Percentiles rank a stretch among this genome's conserved stretches.
These are phyloP conservation scores for Chrysopogon serrulatus DNA, from an alignment of 176 grass and related monocot species.

Conservation along the genomic window DNA sequence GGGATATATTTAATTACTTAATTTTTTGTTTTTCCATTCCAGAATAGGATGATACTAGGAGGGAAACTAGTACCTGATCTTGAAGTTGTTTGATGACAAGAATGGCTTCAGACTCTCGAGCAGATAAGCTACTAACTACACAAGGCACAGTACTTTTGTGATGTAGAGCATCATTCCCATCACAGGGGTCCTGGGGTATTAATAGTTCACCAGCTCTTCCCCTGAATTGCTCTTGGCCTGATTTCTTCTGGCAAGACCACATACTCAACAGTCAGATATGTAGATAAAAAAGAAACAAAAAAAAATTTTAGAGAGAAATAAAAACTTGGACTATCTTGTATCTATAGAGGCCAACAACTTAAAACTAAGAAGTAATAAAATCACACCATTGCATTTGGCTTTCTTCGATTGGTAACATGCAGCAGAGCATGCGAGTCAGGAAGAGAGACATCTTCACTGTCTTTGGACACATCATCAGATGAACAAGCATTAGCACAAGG, in stretches of 20 bases:
- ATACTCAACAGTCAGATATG: constrained; percentile 7
- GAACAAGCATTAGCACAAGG: constrained; percentile 23
- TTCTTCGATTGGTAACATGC: constrained; percentile 84
- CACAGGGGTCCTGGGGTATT: constrained; percentile 21
- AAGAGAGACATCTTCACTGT: constrained; percentile 47
- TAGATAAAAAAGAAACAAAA: not conserved
- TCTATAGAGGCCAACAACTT: not conserved
- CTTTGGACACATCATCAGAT: constrained; percentile 34
- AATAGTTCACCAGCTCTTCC: constrained; percentile 14
- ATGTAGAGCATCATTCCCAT: constrained; percentile 7
- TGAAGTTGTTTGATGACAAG: constrained; percentile 87
- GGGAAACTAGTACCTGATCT: constrained; percentile 63
- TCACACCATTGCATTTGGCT: constrained; percentile 42
- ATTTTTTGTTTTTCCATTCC: not conserved
- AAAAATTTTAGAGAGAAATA: not conserved
- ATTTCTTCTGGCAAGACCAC: constrained; percentile 28
- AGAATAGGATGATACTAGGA: constrained; percentile 3
- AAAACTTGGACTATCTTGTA: not conserved
- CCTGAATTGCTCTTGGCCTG: constrained; percentile 30
- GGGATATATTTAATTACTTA: constrained; percentile 24
- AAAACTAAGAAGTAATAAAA: constrained; percentile 13
- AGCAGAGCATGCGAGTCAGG: constrained; percentile 68
- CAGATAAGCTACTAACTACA: constrained; percentile 46
- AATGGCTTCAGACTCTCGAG: constrained; percentile 86
- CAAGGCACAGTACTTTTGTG: constrained; percentile 20